phyloP scores from a whole-genome alignment of 257 asterid species.

The Phtheirospermum japonicum region DNA sequence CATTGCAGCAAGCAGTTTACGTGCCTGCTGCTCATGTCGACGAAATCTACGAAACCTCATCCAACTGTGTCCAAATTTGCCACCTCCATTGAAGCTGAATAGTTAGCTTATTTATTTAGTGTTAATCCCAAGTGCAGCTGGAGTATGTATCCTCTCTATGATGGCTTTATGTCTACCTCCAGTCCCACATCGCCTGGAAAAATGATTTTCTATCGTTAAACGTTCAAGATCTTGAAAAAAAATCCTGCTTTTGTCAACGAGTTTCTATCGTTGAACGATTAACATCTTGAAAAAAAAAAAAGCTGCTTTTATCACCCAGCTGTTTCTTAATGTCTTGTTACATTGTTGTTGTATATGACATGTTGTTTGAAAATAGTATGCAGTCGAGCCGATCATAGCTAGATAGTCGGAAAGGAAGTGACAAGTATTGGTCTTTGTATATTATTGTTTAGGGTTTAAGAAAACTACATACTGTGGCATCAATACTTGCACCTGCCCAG shows the following conservation, averaged over 20 bases:
- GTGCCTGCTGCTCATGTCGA: slow-evolving; percentile 83
- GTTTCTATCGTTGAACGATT: neutral
- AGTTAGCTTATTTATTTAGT: neutral
- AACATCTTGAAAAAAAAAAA: slow-evolving; percentile 25
- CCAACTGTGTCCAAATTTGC: slow-evolving; percentile 28
- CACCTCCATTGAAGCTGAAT: neutral
- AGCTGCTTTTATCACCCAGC: neutral
- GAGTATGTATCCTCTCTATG: neutral
- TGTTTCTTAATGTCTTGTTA: neutral
- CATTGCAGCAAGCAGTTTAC: slow-evolving; percentile 69
- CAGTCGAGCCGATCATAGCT: neutral
- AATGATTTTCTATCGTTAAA: neutral
- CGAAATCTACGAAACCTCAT: slow-evolving; percentile 66
- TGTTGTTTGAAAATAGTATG: neutral
- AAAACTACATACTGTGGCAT: neutral
- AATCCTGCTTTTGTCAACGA: neutral
- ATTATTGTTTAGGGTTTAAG: neutral
- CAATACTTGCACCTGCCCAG: neutral
- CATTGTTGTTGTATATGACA: neutral
- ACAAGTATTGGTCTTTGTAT: neutral
- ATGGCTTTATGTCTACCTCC: neutral
- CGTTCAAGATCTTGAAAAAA: slow-evolving; percentile 27
- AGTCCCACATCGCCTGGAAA: neutral
- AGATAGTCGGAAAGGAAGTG: neutral
- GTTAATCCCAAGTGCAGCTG: neutral